phyloP scores from a whole-genome alignment of 768 basidiomycete species.

The Suillus subalutaceus region DNA sequence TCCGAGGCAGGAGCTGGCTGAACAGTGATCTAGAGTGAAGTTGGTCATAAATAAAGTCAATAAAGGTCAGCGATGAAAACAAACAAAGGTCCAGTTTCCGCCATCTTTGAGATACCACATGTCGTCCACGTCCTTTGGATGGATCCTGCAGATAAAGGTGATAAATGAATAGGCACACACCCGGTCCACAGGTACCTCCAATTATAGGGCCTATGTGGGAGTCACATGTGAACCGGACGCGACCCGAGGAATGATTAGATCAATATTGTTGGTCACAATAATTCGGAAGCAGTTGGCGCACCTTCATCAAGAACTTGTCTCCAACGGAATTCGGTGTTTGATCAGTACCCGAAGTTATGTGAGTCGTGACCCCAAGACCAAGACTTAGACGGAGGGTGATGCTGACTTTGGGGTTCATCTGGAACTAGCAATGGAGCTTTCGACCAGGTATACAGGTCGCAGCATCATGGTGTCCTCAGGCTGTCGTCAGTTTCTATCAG shows the following conservation, averaged over 20 bases:
- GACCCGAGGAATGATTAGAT: no score
- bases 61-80: neutral
- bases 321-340: no score
- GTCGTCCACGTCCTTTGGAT: accelerated
- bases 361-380: neutral
- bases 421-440: neutral
- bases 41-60: neutral
- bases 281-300: no score
- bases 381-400: neutral
- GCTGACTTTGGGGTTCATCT: neutral
- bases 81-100: neutral
- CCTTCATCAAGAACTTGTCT: neutral
- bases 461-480: neutral
- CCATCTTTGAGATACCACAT: neutral
- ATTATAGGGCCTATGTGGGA: no score
- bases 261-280: no score
- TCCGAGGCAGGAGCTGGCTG: neutral
- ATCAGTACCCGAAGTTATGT: no score
- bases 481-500: neutral
- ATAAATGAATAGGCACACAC: no score
- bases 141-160: neutral
- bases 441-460: neutral
- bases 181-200: no score
- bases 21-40: neutral
- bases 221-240: no score